These are phyloP conservation scores for Saururus chinensis DNA, from an alignment of 164 flowering plant species.

Conservation along the genomic window DNA sequence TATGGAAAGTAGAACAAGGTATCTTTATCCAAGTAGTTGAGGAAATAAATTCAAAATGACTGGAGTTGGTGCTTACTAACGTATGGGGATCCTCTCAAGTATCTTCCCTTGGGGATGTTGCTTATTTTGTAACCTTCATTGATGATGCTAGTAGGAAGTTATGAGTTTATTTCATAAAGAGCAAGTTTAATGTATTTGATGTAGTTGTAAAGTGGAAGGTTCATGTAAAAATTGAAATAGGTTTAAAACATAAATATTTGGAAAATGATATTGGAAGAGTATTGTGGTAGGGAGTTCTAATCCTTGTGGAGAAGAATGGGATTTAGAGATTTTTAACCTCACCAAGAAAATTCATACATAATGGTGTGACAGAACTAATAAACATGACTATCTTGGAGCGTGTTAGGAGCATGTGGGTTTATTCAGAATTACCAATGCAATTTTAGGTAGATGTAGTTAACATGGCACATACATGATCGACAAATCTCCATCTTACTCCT, in stretches of 20 bases:
- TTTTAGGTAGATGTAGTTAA: background rate
- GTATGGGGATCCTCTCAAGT: background rate
- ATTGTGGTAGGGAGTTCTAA: too few species aligned
- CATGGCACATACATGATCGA: background rate
- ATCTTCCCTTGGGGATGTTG: background rate
- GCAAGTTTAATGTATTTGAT: background rate
- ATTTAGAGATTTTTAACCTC: background rate
- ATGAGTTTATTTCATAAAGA: background rate
- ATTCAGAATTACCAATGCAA: background rate
- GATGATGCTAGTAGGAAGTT: constrained; percentile 2
- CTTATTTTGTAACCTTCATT: constrained; percentile 4
- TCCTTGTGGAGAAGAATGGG: background rate
- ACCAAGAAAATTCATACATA: background rate
- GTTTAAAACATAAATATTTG: background rate
- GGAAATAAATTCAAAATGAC: background rate
- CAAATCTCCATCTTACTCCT: background rate
- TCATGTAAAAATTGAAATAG: background rate
- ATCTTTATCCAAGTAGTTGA: background rate
- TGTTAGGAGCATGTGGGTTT: too few species aligned
- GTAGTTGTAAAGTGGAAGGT: background rate
- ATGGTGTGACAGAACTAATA: background rate
- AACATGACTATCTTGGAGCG: background rate
- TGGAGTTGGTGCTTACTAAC: constrained; percentile 3
- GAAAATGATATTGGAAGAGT: background rate
- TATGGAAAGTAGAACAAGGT: background rate